Percentiles rank a stretch among this genome's conserved stretches.
Evolutionary conservation across 108 stramenopile genomes (phyloP).

Genomic region (Skeletonema potamos): DNA sequence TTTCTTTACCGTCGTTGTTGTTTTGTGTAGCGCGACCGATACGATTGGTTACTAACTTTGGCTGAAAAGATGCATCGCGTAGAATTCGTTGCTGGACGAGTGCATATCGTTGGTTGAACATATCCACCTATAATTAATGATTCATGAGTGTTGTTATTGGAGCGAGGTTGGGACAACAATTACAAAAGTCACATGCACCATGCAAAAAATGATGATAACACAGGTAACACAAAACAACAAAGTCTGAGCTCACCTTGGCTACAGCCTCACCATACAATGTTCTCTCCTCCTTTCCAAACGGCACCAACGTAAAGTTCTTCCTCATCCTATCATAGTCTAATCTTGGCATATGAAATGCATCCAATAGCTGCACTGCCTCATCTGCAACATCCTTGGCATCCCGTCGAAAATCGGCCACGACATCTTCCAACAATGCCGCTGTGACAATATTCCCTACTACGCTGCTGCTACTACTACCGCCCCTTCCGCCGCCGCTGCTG

Average conservation of each 20-base stretch:
- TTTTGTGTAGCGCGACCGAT: slow-evolving; percentile 7
- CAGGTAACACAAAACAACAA: too few species aligned
- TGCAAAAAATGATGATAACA: slow-evolving; percentile 42
- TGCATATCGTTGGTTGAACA: slow-evolving; percentile 75
- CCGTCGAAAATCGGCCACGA: slow-evolving; percentile 41
- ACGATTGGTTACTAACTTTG: slow-evolving; percentile 49
- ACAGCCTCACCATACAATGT: slow-evolving; percentile 31
- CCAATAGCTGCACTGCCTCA: slow-evolving; percentile 35
- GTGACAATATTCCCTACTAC: slow-evolving; percentile 38
- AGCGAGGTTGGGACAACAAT: slow-evolving; percentile 25
- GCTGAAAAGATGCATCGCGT: slow-evolving; percentile 64
- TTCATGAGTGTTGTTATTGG: neutral
- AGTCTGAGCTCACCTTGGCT: slow-evolving; percentile 23
- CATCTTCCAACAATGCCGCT: slow-evolving; percentile 40
- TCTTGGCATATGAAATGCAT: slow-evolving; percentile 24
- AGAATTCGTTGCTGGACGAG: slow-evolving; percentile 78
- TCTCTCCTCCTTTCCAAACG: slow-evolving; percentile 1
- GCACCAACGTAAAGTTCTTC: slow-evolving; percentile 19
- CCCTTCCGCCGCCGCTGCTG: neutral
- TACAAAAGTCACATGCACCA: slow-evolving; percentile 36
- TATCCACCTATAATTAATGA: slow-evolving; percentile 39
- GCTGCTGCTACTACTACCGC: neutral
- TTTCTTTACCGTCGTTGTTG: slow-evolving; percentile 10
- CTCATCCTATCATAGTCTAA: slow-evolving; percentile 41
- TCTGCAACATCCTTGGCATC: slow-evolving; percentile 36